Evolutionary conservation across 306 rosid species (phyloP).

Genomic region (Malus sieversii): DNA sequence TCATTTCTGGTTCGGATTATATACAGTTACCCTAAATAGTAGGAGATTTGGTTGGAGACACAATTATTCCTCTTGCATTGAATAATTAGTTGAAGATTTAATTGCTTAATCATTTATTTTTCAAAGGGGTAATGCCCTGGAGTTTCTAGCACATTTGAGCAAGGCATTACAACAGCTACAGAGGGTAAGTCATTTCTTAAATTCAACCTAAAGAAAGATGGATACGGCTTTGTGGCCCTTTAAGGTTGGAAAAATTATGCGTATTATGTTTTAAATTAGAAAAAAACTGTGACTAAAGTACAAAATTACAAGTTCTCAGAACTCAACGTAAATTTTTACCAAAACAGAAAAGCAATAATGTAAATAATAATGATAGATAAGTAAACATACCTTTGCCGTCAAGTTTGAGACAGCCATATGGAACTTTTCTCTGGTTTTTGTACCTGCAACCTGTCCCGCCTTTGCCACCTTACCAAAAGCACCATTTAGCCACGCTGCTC

Average conservation of each 20-base stretch:
- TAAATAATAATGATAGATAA: background rate
- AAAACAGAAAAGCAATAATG: background rate
- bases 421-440: conserved; percentile 89
- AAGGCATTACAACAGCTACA: background rate
- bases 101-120: background rate
- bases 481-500: conserved; percentile 87
- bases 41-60: too few species aligned
- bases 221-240: background rate
- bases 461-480: conserved; percentile 81
- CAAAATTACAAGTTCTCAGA: background rate
- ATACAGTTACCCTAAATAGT: background rate
- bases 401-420: conserved; percentile 75
- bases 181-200: background rate
- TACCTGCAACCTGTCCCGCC: conserved; percentile 78
- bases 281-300: background rate
- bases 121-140: background rate
- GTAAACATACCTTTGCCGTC: conserved; percentile 56
- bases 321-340: too few species aligned
- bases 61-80: too few species aligned
- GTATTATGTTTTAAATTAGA: background rate
- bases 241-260: background rate
- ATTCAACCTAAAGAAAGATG: background rate
- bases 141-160: background rate
- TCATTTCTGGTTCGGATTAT: background rate
- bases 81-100: background rate